Conservation (phyloP, 352 stramenopile genomes). For the Phytophthora quininea region DNA sequence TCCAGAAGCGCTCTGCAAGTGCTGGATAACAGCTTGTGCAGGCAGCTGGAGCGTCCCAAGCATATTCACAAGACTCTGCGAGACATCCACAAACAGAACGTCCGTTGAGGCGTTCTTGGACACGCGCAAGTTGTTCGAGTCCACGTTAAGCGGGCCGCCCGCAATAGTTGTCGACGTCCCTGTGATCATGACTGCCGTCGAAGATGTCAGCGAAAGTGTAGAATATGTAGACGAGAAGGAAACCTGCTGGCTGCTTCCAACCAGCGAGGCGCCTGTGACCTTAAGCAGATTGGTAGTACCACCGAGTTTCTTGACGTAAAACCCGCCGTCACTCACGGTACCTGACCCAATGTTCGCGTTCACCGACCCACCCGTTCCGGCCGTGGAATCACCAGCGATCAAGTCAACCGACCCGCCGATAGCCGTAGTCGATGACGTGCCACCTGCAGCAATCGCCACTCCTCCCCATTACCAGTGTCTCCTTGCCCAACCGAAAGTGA, state of each 20-base stretch:
- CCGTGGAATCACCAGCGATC: conserved; percentile 37
- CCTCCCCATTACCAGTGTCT: conserved; percentile 37
- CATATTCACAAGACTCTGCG: conserved; percentile 31
- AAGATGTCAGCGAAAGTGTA: conserved; percentile 44
- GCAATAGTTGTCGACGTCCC: conserved; percentile 47
- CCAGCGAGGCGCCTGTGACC: conserved; percentile 36
- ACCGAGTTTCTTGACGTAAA: conserved; percentile 49
- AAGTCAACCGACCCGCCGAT: conserved; percentile 53
- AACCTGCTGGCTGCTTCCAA: conserved; percentile 41
- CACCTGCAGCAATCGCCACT: conserved; percentile 52
- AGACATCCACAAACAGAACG: conserved; percentile 42
- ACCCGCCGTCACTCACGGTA: conserved; percentile 28
- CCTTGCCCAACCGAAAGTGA: conserved; percentile 42
- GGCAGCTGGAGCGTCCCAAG: conserved; percentile 35
- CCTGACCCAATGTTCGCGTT: conserved; percentile 36
- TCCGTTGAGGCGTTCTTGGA: conserved; percentile 29
- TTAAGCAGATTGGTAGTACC: conserved; percentile 40
- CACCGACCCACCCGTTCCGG: conserved; percentile 54
- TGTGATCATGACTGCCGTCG: conserved; percentile 49
- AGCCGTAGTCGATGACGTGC: conserved; percentile 30
- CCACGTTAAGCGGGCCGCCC: conserved; percentile 50
- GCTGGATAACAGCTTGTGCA: conserved; percentile 36
- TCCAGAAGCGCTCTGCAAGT: conserved; percentile 25
- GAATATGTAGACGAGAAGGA: conserved; percentile 50
- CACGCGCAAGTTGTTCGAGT: conserved; percentile 51